These are phyloP conservation scores for Prunus padus DNA, from an alignment of 306 rosid genomes.

Conservation along the genomic window DNA sequence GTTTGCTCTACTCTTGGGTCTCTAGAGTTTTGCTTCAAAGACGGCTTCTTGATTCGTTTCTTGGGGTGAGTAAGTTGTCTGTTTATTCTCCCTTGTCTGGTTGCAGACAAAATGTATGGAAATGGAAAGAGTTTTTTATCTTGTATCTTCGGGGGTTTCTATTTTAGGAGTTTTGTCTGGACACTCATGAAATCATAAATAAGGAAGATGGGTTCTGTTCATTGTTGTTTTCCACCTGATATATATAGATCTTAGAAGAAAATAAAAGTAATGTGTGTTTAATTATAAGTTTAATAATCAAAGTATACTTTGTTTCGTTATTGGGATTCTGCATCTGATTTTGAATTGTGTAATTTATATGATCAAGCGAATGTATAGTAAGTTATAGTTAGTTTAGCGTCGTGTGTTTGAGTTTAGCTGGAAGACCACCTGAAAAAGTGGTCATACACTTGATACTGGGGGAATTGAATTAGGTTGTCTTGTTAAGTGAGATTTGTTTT, in stretches of 20 bases:
- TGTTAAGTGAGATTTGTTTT: not conserved
- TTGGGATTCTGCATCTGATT: conserved; percentile 1
- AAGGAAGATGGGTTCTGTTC: not conserved
- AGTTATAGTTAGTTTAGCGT: not conserved
- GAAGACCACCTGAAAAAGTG: not conserved
- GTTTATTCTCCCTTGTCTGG: not conserved
- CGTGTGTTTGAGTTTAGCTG: not conserved
- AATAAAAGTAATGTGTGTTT: not conserved
- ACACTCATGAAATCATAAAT: not conserved
- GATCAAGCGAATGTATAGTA: not conserved
- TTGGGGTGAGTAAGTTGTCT: conserved; percentile 41
- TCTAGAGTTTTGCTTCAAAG: conserved; percentile 47
- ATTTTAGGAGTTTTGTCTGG: not conserved
- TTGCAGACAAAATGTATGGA: not conserved
- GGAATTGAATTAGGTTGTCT: not conserved
- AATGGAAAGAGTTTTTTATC: not conserved
- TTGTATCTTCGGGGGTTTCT: not conserved
- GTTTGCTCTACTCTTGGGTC: conserved; percentile 58
- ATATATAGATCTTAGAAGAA: not conserved
- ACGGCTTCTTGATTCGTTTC: conserved; percentile 54
- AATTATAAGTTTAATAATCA: not conserved
- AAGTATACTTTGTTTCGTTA: not conserved
- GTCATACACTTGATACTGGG: not conserved
- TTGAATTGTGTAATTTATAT: not conserved
- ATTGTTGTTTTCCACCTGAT: not conserved